Conservation (phyloP, 768 basidiomycete genomes). For the Clitopilus passeckerianus region DNA sequence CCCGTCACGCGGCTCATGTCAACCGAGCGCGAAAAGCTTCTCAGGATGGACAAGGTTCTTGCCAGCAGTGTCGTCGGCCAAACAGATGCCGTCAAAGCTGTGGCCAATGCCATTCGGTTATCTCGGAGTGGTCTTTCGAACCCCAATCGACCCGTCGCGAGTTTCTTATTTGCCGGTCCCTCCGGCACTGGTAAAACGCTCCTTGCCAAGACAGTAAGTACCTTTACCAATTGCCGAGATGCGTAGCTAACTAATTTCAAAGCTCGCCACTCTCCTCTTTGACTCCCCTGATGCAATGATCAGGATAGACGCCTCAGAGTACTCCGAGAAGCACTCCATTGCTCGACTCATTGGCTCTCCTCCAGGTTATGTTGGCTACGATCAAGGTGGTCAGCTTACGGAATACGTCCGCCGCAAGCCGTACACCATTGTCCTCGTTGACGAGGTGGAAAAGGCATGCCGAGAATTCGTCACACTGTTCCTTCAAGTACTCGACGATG, state of each 20-base stretch:
- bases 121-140: slow-evolving; percentile 94
- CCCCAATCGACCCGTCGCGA: slow-evolving; percentile 82
- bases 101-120: slow-evolving; percentile 89
- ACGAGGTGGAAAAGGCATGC: slow-evolving; percentile 90
- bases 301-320: slow-evolving; percentile 89
- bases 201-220: slow-evolving; percentile 79
- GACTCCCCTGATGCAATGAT: slow-evolving; percentile 91
- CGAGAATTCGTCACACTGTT: slow-evolving; percentile 52
- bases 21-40: slow-evolving; percentile 86
- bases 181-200: slow-evolving; percentile 90
- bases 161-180: slow-evolving; percentile 90
- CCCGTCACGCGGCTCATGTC: slow-evolving; percentile 84
- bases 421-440: slow-evolving; percentile 80
- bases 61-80: slow-evolving; percentile 82
- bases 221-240: not conserved
- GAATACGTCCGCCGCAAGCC: slow-evolving; percentile 92
- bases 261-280: slow-evolving; percentile 88
- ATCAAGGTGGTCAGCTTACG: slow-evolving; percentile 85
- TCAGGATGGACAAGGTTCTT: slow-evolving; percentile 83
- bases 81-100: slow-evolving; percentile 84
- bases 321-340: slow-evolving; percentile 70
- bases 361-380: slow-evolving; percentile 90
- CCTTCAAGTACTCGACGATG: slow-evolving; percentile 86
- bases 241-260: slow-evolving; percentile 7
- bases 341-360: slow-evolving; percentile 54